Conservation (phyloP, 371 early-diverging fungal species). For the Rhizopus arrhizus region DNA sequence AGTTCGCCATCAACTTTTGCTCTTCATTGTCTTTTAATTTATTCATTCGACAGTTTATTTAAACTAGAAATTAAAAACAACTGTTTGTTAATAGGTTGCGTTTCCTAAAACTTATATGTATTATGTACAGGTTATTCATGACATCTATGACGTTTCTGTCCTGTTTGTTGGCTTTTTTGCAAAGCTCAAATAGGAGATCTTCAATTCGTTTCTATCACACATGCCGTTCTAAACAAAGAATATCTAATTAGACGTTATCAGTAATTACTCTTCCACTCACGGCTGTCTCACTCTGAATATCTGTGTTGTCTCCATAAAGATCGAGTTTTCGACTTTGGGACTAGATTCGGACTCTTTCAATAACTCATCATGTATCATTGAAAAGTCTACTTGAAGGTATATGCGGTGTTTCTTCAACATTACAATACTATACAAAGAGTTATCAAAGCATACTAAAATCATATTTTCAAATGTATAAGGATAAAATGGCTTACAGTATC, state of each 20-base stretch:
- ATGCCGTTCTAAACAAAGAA: constrained; percentile 26
- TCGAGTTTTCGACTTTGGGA: constrained; percentile 23
- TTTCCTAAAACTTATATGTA: constrained; percentile 27
- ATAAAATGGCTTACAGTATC: constrained; percentile 24
- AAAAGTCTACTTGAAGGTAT: constrained; percentile 27
- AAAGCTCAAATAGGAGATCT: constrained; percentile 23
- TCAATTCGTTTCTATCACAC: constrained; percentile 23
- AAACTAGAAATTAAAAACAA: constrained; percentile 24
- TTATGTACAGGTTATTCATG: constrained; percentile 28
- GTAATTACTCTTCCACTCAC: constrained; percentile 25
- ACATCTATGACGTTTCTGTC: constrained; percentile 26
- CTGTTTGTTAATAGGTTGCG: constrained; percentile 21
- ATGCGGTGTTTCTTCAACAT: constrained; percentile 26
- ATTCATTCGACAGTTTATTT: constrained; percentile 27
- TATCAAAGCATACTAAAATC: constrained; percentile 24
- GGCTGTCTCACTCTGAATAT: constrained; percentile 27
- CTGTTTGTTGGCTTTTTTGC: constrained; percentile 28
- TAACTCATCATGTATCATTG: constrained; percentile 25
- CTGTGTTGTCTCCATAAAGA: constrained; percentile 22
- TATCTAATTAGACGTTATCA: constrained; percentile 26
- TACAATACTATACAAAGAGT: constrained; percentile 27
- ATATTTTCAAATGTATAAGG: constrained; percentile 22
- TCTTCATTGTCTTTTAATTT: constrained; percentile 24
- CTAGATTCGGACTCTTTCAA: constrained; percentile 17
- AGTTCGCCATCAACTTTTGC: constrained; percentile 26